Percentiles rank a stretch among this genome's conserved stretches.
phyloP scores from a whole-genome alignment of 306 rosid genomes.

The Quercus robur region DNA sequence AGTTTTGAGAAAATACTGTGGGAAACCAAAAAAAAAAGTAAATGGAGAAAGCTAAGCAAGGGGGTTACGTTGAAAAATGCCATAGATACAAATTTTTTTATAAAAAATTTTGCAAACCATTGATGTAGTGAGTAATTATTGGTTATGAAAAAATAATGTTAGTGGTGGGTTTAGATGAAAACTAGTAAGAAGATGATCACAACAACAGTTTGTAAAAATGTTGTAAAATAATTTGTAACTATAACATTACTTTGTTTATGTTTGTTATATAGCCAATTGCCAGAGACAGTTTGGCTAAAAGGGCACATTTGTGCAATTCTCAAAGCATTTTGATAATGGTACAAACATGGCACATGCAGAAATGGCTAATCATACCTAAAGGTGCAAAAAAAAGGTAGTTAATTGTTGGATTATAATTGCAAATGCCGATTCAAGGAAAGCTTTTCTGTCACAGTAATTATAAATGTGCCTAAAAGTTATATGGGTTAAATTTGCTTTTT shows the following conservation, averaged over 20 bases:
- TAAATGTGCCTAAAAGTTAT: constrained; percentile 18
- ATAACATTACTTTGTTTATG: background rate
- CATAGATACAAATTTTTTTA: too few species aligned
- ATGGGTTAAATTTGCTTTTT: background rate
- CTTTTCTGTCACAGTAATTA: constrained; percentile 23
- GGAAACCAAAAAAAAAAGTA: background rate
- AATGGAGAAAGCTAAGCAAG: background rate
- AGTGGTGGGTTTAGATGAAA: fast-evolving
- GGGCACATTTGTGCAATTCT: background rate
- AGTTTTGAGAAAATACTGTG: too few species aligned
- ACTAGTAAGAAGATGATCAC: too few species aligned
- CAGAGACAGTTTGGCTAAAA: background rate
- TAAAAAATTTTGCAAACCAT: fast-evolving
- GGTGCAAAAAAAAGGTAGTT: constrained; percentile 18
- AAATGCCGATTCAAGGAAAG: constrained; percentile 23
- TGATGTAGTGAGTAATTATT: too few species aligned
- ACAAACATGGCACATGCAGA: constrained; percentile 24
- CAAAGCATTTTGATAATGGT: background rate
- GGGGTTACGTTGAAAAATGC: too few species aligned
- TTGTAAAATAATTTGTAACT: too few species aligned
- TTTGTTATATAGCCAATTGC: background rate
- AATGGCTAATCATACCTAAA: constrained; percentile 19
- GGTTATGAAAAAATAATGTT: too few species aligned
- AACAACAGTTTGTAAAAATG: too few species aligned
- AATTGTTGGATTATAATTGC: constrained; percentile 41